phyloP scores from a whole-genome alignment of 345 rosid genomes.

The Crucihimalaya himalaica region DNA sequence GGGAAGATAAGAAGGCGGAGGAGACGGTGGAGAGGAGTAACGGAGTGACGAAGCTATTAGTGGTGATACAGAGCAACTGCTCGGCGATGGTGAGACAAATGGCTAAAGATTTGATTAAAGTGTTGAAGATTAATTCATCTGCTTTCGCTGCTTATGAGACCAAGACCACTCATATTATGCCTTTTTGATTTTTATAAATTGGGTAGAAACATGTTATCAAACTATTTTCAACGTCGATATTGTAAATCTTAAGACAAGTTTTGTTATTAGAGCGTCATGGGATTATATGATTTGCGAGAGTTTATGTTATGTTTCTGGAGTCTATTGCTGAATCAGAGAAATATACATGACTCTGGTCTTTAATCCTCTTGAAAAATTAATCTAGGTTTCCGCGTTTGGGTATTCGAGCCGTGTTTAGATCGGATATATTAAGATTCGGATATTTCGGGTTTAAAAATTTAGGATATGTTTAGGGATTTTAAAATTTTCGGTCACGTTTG shows the following conservation, averaged over 20 bases:
- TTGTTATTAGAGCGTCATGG: too few species aligned
- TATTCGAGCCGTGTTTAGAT: too few species aligned
- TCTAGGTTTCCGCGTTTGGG: too few species aligned
- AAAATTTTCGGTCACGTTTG: too few species aligned
- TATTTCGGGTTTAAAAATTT: too few species aligned
- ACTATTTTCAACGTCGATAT: slow-evolving; percentile 1
- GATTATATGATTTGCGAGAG: too few species aligned
- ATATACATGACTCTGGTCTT: too few species aligned
- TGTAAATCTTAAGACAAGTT: slow-evolving; percentile 53
- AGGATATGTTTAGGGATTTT: too few species aligned
- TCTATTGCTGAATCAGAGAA: too few species aligned
- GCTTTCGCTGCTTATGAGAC: slow-evolving; percentile 74
- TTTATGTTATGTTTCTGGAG: too few species aligned
- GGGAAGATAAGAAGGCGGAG: slow-evolving; percentile 49
- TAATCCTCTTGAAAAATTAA: too few species aligned
- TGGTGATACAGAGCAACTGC: slow-evolving; percentile 87
- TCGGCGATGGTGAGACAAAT: slow-evolving; percentile 70
- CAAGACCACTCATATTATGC: slow-evolving; percentile 87
- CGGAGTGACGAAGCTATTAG: slow-evolving; percentile 68
- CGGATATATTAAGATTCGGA: too few species aligned
- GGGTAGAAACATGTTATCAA: neutral
- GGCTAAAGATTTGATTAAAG: slow-evolving; percentile 71
- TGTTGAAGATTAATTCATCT: slow-evolving; percentile 52
- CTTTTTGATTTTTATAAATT: slow-evolving; percentile 63
- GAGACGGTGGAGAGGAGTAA: slow-evolving; percentile 68